These are phyloP conservation scores for Elaeis guineensis DNA, from an alignment of 176 grass and related monocot genomes.

Conservation along the genomic window DNA sequence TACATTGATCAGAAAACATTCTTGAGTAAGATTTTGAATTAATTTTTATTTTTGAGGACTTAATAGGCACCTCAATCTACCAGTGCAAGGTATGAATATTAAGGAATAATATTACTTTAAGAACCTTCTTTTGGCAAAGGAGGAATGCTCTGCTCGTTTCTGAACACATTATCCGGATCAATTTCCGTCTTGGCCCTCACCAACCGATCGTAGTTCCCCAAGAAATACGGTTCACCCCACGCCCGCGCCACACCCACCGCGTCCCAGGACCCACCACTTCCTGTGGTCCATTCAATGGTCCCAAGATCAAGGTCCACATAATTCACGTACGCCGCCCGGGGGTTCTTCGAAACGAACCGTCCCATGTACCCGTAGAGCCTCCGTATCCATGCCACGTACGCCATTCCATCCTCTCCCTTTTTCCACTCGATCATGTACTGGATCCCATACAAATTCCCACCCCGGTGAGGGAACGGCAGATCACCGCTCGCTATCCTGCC, in stretches of 20 bases:
- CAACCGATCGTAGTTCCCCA: constrained; percentile 48
- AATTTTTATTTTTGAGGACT: no score
- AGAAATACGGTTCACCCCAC: constrained; percentile 63
- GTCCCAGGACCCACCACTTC: not conserved
- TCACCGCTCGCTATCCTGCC: constrained; percentile 14
- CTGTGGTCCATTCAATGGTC: not conserved
- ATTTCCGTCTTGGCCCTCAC: constrained; percentile 45
- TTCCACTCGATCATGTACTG: constrained; percentile 59
- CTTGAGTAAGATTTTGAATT: no score
- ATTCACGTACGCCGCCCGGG: constrained; percentile 57
- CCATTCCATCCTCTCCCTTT: not conserved
- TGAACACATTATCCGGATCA: constrained; percentile 60
- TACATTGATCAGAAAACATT: no score
- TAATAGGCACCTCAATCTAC: no score
- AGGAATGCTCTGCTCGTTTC: constrained; percentile 54
- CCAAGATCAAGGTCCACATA: constrained; percentile 81
- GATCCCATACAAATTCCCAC: constrained; percentile 50
- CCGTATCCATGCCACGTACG: constrained; percentile 50
- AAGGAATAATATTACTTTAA: no score
- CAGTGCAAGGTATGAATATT: no score
- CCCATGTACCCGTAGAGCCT: constrained; percentile 44
- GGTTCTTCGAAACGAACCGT: constrained; percentile 21
- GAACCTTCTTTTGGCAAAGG: constrained; percentile 11
- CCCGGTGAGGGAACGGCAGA: constrained; percentile 57
- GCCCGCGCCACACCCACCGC: constrained; percentile 25